Percentiles rank a stretch among this genome's conserved stretches.
These are phyloP conservation scores for Pythium sukuiense DNA, from an alignment of 352 stramenopile species.

Conservation along the genomic window DNA sequence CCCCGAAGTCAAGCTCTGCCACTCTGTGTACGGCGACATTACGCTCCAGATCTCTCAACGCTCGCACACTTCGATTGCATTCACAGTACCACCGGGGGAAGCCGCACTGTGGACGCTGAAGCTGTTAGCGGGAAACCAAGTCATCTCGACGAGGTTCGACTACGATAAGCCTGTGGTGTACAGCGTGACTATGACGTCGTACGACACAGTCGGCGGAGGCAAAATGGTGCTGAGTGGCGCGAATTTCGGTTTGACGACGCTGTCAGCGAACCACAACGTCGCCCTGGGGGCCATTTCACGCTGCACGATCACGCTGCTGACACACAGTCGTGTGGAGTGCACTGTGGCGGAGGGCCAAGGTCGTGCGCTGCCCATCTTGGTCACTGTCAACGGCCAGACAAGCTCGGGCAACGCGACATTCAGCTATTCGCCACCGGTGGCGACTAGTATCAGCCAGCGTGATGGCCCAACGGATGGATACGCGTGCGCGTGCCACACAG, in stretches of 20 bases:
- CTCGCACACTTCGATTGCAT: constrained; percentile 37
- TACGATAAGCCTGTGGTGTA: constrained; percentile 54
- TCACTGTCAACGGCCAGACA: constrained; percentile 44
- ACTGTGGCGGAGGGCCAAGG: constrained; percentile 45
- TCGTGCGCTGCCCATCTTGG: constrained; percentile 32
- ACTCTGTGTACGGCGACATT: not conserved
- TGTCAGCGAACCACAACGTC: constrained; percentile 41
- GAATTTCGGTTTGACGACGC: constrained; percentile 51
- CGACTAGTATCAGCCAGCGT: constrained; percentile 38
- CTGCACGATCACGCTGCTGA: constrained; percentile 37
- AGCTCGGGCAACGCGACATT: constrained; percentile 31
- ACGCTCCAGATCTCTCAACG: constrained; percentile 27
- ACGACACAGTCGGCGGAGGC: constrained; percentile 43
- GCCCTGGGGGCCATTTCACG: constrained; percentile 19
- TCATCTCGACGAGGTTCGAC: constrained; percentile 34
- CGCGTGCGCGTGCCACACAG: constrained; percentile 40
- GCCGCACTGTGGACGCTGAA: constrained; percentile 37
- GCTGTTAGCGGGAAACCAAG: constrained; percentile 47
- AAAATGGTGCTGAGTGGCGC: constrained; percentile 42
- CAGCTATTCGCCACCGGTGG: constrained; percentile 43
- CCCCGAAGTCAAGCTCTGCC: constrained; percentile 32
- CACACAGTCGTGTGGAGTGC: constrained; percentile 40
- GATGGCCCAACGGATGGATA: constrained; percentile 55
- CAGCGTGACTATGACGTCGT: constrained; percentile 33
- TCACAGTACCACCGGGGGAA: constrained; percentile 53